Evolutionary conservation across 2,329 filamentous ascomycete genomes (phyloP).

Genomic region (Apiospora koreana): DNA sequence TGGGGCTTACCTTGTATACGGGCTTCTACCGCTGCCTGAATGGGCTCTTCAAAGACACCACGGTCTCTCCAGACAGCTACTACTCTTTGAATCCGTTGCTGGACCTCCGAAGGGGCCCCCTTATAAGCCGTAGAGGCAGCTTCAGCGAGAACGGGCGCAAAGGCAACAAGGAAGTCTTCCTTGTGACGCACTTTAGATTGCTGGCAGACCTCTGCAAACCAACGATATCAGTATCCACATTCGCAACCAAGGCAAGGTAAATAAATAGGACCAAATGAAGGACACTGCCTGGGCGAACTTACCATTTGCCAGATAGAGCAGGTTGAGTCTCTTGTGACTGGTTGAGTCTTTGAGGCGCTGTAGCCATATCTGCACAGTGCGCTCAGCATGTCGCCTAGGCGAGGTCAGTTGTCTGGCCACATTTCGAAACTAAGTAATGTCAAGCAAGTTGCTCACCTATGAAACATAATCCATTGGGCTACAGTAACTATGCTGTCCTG

Average conservation of each 20-base stretch:
- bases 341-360: slow-evolving; percentile 86
- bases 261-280: not conserved
- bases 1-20: slow-evolving; percentile 69
- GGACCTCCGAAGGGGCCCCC: slow-evolving; percentile 80
- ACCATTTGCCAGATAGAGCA: slow-evolving; percentile 96
- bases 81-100: slow-evolving; percentile 83
- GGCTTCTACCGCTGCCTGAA: slow-evolving; percentile 79
- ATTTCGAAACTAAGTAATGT: not conserved
- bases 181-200: slow-evolving; percentile 93
- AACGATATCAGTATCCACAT: slow-evolving; percentile 20
- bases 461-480: slow-evolving; percentile 99
- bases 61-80: slow-evolving; percentile 93
- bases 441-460: slow-evolving; percentile 72
- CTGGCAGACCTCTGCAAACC: slow-evolving; percentile 79
- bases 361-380: slow-evolving; percentile 89
- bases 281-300: slow-evolving; percentile 30
- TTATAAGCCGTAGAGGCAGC: slow-evolving; percentile 91
- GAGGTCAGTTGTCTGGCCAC: slow-evolving; percentile 29
- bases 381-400: slow-evolving; percentile 82
- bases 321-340: slow-evolving; percentile 80
- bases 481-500: slow-evolving; percentile 96
- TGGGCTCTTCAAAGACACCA: slow-evolving; percentile 76
- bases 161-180: slow-evolving; percentile 89
- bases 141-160: slow-evolving; percentile 89
- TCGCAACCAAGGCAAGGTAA: slow-evolving; percentile 10